phyloP scores from a whole-genome alignment of 2,329 filamentous ascomycete genomes.

The Ilyonectria destructans region DNA sequence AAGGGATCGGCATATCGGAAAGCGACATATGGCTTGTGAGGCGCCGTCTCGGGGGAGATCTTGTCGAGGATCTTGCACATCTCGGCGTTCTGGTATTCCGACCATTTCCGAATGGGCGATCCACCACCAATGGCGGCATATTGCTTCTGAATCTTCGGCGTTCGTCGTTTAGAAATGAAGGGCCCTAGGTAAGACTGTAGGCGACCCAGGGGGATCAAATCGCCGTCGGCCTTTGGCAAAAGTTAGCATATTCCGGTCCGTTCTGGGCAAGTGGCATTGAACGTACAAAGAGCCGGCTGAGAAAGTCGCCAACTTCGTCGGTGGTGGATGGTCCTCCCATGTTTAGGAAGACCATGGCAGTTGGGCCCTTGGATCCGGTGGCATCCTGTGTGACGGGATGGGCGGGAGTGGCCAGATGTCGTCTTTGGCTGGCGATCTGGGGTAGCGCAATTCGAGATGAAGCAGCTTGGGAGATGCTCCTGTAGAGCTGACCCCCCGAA shows the following conservation, averaged over 20 bases:
- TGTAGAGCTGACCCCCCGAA: slow-evolving; percentile 52
- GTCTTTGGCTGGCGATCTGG: slow-evolving; percentile 51
- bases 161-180: slow-evolving; percentile 87
- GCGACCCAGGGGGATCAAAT: slow-evolving; percentile 95
- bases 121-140: slow-evolving; percentile 96
- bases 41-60: slow-evolving; percentile 92
- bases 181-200: slow-evolving; percentile 93
- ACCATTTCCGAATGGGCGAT: slow-evolving; percentile 99
- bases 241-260: slow-evolving; percentile 32
- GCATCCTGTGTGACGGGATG: slow-evolving; percentile 87
- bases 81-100: slow-evolving; percentile 91
- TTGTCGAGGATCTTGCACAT: slow-evolving; percentile 98
- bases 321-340: slow-evolving; percentile 96
- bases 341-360: slow-evolving; percentile 98
- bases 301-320: slow-evolving; percentile 89
- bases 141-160: slow-evolving; percentile 96
- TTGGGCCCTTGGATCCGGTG: slow-evolving; percentile 82
- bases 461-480: slow-evolving; percentile 45
- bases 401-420: slow-evolving; percentile 61
- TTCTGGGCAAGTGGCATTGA: slow-evolving; percentile 2
- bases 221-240: slow-evolving; percentile 82
- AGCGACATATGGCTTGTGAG: slow-evolving; percentile 97
- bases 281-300: slow-evolving; percentile 92
- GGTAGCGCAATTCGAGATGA: slow-evolving; percentile 50
- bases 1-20: slow-evolving; percentile 96